phyloP scores from a whole-genome alignment of 768 basidiomycete species.

The Termitomyces bulborhizus region DNA sequence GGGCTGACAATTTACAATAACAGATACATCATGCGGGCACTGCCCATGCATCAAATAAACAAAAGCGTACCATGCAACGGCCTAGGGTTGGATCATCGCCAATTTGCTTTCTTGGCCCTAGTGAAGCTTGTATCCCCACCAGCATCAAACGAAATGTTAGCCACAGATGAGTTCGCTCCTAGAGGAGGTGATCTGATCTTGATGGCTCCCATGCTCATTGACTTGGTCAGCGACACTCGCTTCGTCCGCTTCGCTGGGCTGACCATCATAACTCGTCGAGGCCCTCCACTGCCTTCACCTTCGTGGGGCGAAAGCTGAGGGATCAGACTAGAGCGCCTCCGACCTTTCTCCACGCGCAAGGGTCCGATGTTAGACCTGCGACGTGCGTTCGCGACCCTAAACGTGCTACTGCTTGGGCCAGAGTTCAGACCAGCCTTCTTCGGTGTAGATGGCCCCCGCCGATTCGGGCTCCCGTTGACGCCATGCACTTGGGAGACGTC shows the following conservation, averaged over 20 bases:
- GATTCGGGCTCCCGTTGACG: slow-evolving; percentile 35
- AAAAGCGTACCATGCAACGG: slow-evolving; percentile 4
- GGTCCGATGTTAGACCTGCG: slow-evolving; percentile 74
- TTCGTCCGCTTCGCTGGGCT: slow-evolving; percentile 60
- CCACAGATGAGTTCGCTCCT: slow-evolving; percentile 19
- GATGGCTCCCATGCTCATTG: slow-evolving; percentile 25
- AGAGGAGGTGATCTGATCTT: slow-evolving; percentile 21
- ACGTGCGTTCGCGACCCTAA: slow-evolving; percentile 32
- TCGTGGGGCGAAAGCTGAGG: slow-evolving; percentile 53
- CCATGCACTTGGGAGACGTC: slow-evolving; percentile 32
- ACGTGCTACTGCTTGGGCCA: background rate
- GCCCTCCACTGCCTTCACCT: slow-evolving; percentile 26
- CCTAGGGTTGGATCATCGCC: slow-evolving; percentile 40
- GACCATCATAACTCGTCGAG: slow-evolving; percentile 31
- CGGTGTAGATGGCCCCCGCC: slow-evolving; percentile 47
- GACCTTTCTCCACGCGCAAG: slow-evolving; percentile 63
- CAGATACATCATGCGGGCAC: slow-evolving; percentile 13
- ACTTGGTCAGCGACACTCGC: slow-evolving; percentile 46
- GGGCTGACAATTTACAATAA: slow-evolving; percentile 11
- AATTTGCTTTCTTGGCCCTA: slow-evolving; percentile 42
- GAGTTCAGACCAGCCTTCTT: slow-evolving; percentile 17
- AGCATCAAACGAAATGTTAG: slow-evolving; percentile 31
- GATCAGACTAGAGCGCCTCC: slow-evolving; percentile 78
- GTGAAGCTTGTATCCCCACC: slow-evolving; percentile 46
- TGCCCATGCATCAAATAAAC: slow-evolving; percentile 5